These are phyloP conservation scores for Plasmopara viticola DNA, from an alignment of 352 stramenopile genomes.

Conservation along the genomic window DNA sequence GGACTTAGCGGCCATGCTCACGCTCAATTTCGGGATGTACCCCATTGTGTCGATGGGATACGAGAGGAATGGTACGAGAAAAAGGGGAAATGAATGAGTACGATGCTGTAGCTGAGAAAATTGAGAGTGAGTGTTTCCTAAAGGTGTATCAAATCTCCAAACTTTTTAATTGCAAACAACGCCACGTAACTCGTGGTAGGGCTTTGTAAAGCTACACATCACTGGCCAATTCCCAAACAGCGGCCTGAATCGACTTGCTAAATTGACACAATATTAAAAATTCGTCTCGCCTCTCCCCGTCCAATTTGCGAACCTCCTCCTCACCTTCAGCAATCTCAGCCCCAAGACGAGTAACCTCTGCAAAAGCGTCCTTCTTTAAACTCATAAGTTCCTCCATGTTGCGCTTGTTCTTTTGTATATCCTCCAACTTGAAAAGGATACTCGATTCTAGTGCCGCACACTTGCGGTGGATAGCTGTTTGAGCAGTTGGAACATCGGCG, in stretches of 20 bases:
- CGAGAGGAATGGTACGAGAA: too few species aligned
- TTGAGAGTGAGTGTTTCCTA: too few species aligned
- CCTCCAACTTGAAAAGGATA: slow-evolving; percentile 31
- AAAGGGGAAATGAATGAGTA: too few species aligned
- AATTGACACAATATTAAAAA: slow-evolving; percentile 46
- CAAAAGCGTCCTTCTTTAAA: slow-evolving; percentile 39
- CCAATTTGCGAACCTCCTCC: slow-evolving; percentile 31
- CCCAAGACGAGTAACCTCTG: slow-evolving; percentile 48
- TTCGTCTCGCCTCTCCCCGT: slow-evolving; percentile 38
- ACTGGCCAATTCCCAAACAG: slow-evolving; percentile 28
- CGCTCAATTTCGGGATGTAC: too few species aligned
- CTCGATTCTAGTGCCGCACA: slow-evolving; percentile 36
- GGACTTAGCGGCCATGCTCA: too few species aligned
- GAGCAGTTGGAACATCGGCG: slow-evolving; percentile 39
- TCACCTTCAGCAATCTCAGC: slow-evolving; percentile 37
- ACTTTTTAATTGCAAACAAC: not conserved
- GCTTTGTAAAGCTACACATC: not conserved
- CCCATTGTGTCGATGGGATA: too few species aligned
- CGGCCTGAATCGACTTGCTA: slow-evolving; percentile 42
- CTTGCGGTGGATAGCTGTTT: slow-evolving; percentile 41
- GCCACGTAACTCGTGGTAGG: not conserved
- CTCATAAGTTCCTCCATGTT: slow-evolving; percentile 58
- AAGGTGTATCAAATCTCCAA: too few species aligned
- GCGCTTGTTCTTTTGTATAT: slow-evolving; percentile 31
- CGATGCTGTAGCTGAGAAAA: too few species aligned